phyloP scores from a whole-genome alignment of 371 early-diverging fungal species.

The Rhizopus microsporus region DNA sequence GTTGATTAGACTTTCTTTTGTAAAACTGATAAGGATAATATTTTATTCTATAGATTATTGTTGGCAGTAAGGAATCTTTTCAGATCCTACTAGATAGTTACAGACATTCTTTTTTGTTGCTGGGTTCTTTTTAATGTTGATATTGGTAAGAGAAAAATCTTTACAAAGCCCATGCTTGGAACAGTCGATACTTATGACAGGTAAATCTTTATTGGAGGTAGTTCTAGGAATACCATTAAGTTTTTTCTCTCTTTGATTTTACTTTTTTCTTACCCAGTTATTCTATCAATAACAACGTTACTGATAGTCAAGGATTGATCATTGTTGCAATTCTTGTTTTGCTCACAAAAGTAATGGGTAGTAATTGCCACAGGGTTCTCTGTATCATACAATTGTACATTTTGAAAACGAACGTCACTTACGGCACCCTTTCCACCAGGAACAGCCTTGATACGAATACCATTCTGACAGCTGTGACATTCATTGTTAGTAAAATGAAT shows the following conservation, averaged over 20 bases:
- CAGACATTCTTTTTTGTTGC: slow-evolving; percentile 22
- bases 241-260: no score
- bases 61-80: slow-evolving; percentile 8
- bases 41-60: no score
- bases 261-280: slow-evolving; percentile 21
- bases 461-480: slow-evolving; percentile 39
- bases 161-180: slow-evolving; percentile 28
- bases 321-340: slow-evolving; percentile 23
- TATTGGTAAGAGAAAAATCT: slow-evolving; percentile 20
- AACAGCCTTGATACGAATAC: slow-evolving; percentile 44
- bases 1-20: no score
- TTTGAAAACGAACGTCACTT: slow-evolving; percentile 22
- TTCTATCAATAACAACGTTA: slow-evolving; percentile 23
- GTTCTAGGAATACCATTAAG: slow-evolving; percentile 2
- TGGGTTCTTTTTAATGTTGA: slow-evolving; percentile 17
- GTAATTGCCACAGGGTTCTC: slow-evolving; percentile 37
- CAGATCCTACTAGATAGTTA: slow-evolving; percentile 15
- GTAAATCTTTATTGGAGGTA: slow-evolving; percentile 8
- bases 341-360: slow-evolving; percentile 39
- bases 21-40: no score
- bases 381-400: slow-evolving; percentile 17
- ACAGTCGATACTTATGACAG: slow-evolving; percentile 33
- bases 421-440: slow-evolving; percentile 35
- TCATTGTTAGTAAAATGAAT: slow-evolving; percentile 21
- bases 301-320: slow-evolving; percentile 26